Evolutionary conservation across 805 yeast genomes (phyloP), one percentile per base, ranked within the genome.

Genomic region (Candida pseudofarinosa): DNA sequence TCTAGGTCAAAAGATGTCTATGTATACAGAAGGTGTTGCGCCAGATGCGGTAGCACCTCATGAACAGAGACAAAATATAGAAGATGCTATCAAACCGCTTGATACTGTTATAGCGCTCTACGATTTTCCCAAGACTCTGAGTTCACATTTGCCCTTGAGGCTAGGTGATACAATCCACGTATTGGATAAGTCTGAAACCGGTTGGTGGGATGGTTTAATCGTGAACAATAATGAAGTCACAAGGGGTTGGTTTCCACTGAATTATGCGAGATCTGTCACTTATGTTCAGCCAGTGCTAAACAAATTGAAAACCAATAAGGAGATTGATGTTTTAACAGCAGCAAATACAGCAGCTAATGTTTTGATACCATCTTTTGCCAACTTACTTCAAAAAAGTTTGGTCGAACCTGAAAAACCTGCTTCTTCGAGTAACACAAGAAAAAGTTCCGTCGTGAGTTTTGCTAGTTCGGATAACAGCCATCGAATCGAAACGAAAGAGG

Each of bases 181-280:
- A 12, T 56, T 86, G n/a, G 58, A 73, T 13, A 84, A 83, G 46
- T 69, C 79, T 13, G 77, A 74, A 33, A 59, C 79, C 2, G 86
- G 88, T 2, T 88, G 96, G 96, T 87, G 95, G 93, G 96, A 88
- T 59, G 96, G 96, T 8, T 71, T 83, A 14, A 39, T 62, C 4
- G 40, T 60, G 50, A 68, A 31, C 39, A 53, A 44, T 42, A 75
- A 76, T 4, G 74, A 68, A 4, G 59, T 74, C 4, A 54, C 58
- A 33, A 72, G 95, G 55, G 96, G 96, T 52, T 88, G 96, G 96
- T 86, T 88, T 65, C 95, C 96, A 14, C 76, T 76, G 38, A 77
- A 75, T 44, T 82, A 75, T 60, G 80, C 80, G 19, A 71, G 76
- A 37, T 58, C 74, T 1, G 71, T 70, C 15, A 67, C 69, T 51